Conservation (phyloP, 169 alveolate species). For the Gregarina niphandrodes region DNA sequence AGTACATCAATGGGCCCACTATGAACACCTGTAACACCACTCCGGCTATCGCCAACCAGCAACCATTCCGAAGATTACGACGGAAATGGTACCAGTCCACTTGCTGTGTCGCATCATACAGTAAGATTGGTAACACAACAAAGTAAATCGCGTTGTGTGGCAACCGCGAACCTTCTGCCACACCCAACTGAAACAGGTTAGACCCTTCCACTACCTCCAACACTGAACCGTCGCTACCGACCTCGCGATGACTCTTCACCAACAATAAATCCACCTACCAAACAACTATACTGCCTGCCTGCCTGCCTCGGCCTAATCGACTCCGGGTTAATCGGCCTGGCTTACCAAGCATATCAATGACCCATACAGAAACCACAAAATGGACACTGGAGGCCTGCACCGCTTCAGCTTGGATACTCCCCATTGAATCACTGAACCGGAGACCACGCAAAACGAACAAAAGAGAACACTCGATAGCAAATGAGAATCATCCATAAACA, state of each 20-base stretch:
- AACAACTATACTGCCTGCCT: constrained; percentile 21
- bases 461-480: too few relatives aligned
- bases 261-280: constrained; percentile 34
- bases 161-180: too few relatives aligned
- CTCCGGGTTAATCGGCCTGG: constrained; percentile 16
- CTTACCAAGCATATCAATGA: constrained; percentile 30
- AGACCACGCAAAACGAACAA: too few relatives aligned
- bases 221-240: too few relatives aligned
- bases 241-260: too few relatives aligned
- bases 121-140: constrained; percentile 42
- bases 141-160: constrained; percentile 37
- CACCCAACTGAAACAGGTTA: too few relatives aligned
- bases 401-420: constrained; percentile 33
- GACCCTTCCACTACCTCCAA: too few relatives aligned
- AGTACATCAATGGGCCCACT: too few relatives aligned
- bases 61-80: constrained; percentile 43
- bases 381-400: constrained; percentile 34
- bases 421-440: too few relatives aligned
- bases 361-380: constrained; percentile 35
- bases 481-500: too few relatives aligned
- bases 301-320: constrained; percentile 14
- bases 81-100: constrained; percentile 52
- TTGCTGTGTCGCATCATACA: constrained; percentile 56
- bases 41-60: constrained; percentile 46
- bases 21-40: too few relatives aligned